Conservation (phyloP, 2,329 filamentous ascomycete species). For the Cadophora sp. region DNA sequence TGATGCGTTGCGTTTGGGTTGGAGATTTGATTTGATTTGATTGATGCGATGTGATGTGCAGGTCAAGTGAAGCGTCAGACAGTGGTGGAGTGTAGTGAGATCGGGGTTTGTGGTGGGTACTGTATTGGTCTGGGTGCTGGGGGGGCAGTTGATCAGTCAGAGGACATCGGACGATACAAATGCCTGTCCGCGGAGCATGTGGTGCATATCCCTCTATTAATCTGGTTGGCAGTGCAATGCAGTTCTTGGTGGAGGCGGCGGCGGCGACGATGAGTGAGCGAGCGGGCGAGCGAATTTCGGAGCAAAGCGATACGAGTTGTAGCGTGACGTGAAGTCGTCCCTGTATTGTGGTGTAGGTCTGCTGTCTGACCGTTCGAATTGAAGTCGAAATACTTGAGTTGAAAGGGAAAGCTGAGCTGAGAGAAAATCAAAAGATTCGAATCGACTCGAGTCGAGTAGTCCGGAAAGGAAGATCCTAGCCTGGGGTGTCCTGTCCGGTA, state of each 20-base stretch:
- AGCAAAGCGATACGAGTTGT: neutral
- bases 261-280: conserved; percentile 4
- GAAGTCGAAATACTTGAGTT: neutral
- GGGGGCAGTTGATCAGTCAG: conserved; percentile 10
- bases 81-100: neutral
- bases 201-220: conserved; percentile 16
- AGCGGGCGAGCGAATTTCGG: neutral
- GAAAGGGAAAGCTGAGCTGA: neutral
- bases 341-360: neutral
- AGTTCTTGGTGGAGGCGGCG: neutral
- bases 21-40: neutral
- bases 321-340: neutral
- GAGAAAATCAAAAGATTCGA: neutral
- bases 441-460: neutral
- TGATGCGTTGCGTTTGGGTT: neutral
- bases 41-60: neutral
- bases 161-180: conserved; percentile 16
- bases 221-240: neutral
- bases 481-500: neutral
- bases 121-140: conserved; percentile 6
- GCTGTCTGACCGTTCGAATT: neutral
- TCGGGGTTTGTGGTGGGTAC: conserved; percentile 1
- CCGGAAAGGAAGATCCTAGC: neutral
- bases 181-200: conserved; percentile 6
- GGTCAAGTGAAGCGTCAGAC: neutral